Percentiles rank a stretch among this genome's conserved stretches.
These are phyloP conservation scores for Crepidotus variabilis DNA, from an alignment of 768 basidiomycete genomes.

Conservation along the genomic window DNA sequence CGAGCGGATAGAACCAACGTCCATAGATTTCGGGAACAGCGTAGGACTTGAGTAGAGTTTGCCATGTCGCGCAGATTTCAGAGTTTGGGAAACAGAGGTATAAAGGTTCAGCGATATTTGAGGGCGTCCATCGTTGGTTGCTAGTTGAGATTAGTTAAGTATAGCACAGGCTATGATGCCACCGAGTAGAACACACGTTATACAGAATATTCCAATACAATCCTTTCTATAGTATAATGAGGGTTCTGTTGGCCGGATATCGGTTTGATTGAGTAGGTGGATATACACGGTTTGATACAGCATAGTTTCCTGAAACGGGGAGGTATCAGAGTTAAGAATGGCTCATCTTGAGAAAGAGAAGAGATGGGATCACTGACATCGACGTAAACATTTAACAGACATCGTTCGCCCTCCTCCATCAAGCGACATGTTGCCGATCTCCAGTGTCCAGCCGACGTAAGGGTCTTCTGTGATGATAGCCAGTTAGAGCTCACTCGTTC, in stretches of 20 bases:
- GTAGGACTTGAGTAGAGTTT: constrained; percentile 76
- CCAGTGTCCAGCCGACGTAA: constrained; percentile 61
- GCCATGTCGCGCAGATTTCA: constrained; percentile 70
- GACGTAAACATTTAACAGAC: constrained; percentile 69
- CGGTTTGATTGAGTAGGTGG: constrained; percentile 72
- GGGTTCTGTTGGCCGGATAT: constrained; percentile 71
- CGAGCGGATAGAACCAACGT: constrained; percentile 44
- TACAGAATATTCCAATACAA: constrained; percentile 68
- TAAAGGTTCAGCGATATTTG: constrained; percentile 54
- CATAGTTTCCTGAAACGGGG: constrained; percentile 54
- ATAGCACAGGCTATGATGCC: not conserved
- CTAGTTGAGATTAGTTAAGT: constrained; percentile 27
- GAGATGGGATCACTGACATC: constrained; percentile 45
- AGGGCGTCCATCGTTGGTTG: constrained; percentile 57
- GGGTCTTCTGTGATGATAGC: constrained; percentile 48
- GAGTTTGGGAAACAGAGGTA: constrained; percentile 69
- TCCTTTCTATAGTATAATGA: constrained; percentile 77
- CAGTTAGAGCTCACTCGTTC: constrained; percentile 77
- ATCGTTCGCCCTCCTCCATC: constrained; percentile 61
- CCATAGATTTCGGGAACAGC: constrained; percentile 80
- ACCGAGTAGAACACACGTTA: constrained; percentile 36
- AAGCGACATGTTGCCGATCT: constrained; percentile 69
- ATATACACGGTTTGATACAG: constrained; percentile 72
- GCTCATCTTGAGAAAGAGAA: not conserved
- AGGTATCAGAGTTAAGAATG: not conserved